A percentile compares a stretch with the other conserved stretches of the same genome.
phyloP scores from a whole-genome alignment of 768 basidiomycete species.

The Auriscalpium vulgare region DNA sequence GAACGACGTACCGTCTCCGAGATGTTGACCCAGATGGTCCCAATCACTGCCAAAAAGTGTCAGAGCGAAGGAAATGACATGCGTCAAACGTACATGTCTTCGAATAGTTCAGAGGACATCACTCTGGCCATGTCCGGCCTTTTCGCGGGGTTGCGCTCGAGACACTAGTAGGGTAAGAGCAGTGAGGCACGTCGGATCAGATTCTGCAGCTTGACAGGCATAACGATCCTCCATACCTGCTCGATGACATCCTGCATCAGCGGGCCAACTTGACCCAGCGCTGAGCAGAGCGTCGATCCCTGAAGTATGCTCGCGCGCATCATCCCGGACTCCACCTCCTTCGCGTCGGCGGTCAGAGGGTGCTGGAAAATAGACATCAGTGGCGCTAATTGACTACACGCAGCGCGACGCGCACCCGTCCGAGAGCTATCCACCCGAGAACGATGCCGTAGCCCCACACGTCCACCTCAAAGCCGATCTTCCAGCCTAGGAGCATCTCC shows the following conservation, averaged over 20 bases:
- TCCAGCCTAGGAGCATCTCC: conserved; percentile 12
- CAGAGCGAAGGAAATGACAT: background rate
- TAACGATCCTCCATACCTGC: conserved; percentile 1
- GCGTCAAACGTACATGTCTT: conserved; percentile 6
- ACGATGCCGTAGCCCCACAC: conserved; percentile 13
- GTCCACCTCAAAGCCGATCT: conserved; percentile 13
- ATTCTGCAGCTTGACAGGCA: background rate
- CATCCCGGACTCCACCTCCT: background rate
- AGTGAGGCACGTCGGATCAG: background rate
- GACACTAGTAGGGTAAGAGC: conserved; percentile 3
- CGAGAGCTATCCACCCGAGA: conserved; percentile 13
- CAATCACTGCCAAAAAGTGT: conserved; percentile 3
- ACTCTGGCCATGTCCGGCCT: conserved; percentile 4
- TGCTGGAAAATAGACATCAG: background rate
- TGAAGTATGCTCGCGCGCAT: conserved; percentile 4
- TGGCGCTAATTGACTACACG: too few species aligned
- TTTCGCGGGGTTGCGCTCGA: conserved; percentile 12
- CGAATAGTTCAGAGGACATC: conserved; percentile 6
- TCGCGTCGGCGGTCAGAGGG: background rate
- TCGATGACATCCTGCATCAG: conserved; percentile 4
- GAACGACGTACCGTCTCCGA: conserved; percentile 8
- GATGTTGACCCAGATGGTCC: conserved; percentile 1
- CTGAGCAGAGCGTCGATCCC: background rate
- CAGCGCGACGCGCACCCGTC: conserved; percentile 4
- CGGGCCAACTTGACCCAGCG: background rate